Base-by-base conservation (phyloP, 331 rosid species). In the Quercus tomentella region DNA sequence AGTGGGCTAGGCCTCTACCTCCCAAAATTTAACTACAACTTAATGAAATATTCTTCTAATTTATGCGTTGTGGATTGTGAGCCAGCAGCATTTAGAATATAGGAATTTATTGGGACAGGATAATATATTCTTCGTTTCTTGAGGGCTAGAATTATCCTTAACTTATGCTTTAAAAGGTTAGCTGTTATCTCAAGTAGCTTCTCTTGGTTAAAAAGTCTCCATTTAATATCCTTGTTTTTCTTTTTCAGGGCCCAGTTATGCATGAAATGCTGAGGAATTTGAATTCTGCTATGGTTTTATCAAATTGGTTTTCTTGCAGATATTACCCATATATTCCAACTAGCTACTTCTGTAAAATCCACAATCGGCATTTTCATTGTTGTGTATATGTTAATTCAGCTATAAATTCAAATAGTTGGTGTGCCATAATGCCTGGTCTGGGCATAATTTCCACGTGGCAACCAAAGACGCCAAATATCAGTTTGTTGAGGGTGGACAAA, bases 371-470 rank as follows among this genome's bases (percentile, higher is more conserved):
- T 74, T 79, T 79, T 79, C 49, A 14, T 56, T 49, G 26, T 61
- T 33, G 74, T 75, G 25, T 71, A 17, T n/a, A 54, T 21, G 63
- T 25, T 73, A 57, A 76, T 72, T 77, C 77, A 58, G 58, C 30
- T 5, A n/a, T 45, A 72, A 79, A 77, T 74, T 23, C 79, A 26
- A 74, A 67, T 41, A 76, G 35, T 18, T 15, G 10, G 66, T 41
- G 35, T 77, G 21, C 76, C 23, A 22, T 56, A 72, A 56, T 35
- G 17, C 58, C 26, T 41, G 57, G 56, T 25, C 17, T 56, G 77
- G 45, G 45, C 69, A 51, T 78, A 70, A 79, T 74, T 91, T 87
- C 84, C 23, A 55, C 78, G 57, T 84, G 83, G 72, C 81, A 78
- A 43, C 70, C 81, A 63, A 89, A 37, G 54, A 25, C 37, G 41